Conservation (phyloP, 768 basidiomycete genomes). For the Tylopilus sp. region DNA sequence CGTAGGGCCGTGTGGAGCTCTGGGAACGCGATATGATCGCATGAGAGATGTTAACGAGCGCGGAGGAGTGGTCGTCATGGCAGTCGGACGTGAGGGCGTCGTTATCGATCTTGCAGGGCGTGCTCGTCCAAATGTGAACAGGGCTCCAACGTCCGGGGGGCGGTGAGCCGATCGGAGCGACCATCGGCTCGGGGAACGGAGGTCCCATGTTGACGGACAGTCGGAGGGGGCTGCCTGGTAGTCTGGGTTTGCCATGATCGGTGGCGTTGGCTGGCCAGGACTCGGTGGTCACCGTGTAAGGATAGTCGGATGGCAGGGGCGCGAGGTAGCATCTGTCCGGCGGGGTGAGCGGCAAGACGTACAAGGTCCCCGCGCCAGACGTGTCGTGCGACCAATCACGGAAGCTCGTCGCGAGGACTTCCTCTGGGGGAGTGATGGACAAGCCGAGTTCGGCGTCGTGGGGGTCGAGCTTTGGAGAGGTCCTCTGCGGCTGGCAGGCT, state of each 20-base stretch:
- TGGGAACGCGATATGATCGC: constrained; percentile 22
- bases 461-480: constrained; percentile 17
- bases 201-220: constrained; percentile 5
- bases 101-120: constrained; percentile 14
- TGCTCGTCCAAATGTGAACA: constrained; percentile 24
- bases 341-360: constrained; percentile 20
- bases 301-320: constrained; percentile 19
- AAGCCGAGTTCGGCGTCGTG: constrained; percentile 18
- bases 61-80: constrained; percentile 1
- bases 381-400: constrained; percentile 10
- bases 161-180: constrained; percentile 7
- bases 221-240: constrained; percentile 23
- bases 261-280: constrained; percentile 15
- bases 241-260: constrained; percentile 10
- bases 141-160: constrained; percentile 14
- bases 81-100: constrained; percentile 1
- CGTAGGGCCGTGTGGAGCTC: constrained; percentile 14
- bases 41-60: constrained; percentile 8
- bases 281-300: constrained; percentile 21
- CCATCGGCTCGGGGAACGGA: constrained; percentile 1
- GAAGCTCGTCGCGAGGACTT: neutral
- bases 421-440: neutral
- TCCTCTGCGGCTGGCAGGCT: constrained; percentile 6
- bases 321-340: constrained; percentile 23
- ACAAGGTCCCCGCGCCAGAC: neutral